Evolutionary conservation across 768 basidiomycete species (phyloP), one percentile per base, ranked within the genome.

Genomic region (Collybia sordida): DNA sequence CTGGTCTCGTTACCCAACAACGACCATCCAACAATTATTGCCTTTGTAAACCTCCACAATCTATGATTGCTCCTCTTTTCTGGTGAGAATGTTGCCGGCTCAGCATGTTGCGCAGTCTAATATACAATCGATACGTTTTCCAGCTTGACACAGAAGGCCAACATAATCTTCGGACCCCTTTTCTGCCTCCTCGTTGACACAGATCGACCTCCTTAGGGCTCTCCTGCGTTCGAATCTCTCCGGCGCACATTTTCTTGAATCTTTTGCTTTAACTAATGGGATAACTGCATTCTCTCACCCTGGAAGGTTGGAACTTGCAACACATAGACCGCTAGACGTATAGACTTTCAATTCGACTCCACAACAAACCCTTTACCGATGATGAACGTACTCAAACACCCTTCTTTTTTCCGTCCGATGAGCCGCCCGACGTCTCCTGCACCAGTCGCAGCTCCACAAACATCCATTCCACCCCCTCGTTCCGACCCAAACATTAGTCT

Each of bases 121-220:
- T 31, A 31, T 31, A 3, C 31, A 31, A 45, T 52, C 45, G 31
- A 38, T 43, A 38, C 47, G 35, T 58, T 54, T 55, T 49, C n/a
- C 61, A 80, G 78, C 64, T 65, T 72, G 61, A 74, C 69, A 72
- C 71, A 73, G 61, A 75, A 72, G 59, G 72, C 72, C 76, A 74
- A 68, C 70, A 75, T 82, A 78, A 74, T 79, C 70, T 78, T 83
- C 67, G 75, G 73, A 66, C 86, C 85, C 58, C 78, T 82, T 72
- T 78, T 69, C 52, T 75, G 72, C 67, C 62, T 71, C 67, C 72
- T 83, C 58, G 70, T 84, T 65, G 83, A 83, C 80, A 82, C 81
- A 46, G 87, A 91, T 77, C 74, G 84, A 56, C 89, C 89, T 63
- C 89, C 89, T 78, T 91, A 86, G 81, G 70, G 68, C 69, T 63